Evolutionary conservation across 2,329 filamentous ascomycete genomes (phyloP).

Genomic region (Cryphonectria radicalis): DNA sequence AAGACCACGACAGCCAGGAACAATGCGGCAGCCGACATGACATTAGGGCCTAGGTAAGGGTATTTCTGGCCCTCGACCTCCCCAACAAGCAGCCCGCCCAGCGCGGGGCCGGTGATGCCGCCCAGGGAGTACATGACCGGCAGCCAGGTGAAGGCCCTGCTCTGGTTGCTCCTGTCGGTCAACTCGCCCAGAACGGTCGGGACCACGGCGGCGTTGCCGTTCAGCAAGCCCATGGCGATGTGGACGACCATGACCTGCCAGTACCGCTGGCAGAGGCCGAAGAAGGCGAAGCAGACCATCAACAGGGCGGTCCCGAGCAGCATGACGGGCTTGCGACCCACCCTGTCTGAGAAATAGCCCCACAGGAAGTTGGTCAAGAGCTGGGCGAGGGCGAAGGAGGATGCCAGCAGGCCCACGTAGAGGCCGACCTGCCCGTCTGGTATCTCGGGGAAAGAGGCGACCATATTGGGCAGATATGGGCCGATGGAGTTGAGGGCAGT

Average conservation of each 20-base stretch:
- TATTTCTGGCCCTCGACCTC: conserved; percentile 60
- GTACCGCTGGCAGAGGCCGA: conserved; percentile 82
- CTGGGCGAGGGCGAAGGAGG: conserved; percentile 89
- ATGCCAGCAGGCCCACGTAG: conserved; percentile 90
- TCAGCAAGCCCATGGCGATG: conserved; percentile 86
- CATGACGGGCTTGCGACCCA: conserved; percentile 83
- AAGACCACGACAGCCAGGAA: conserved; percentile 73
- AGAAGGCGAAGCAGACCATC: conserved; percentile 78
- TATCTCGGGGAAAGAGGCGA: conserved; percentile 81
- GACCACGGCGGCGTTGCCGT: conserved; percentile 93
- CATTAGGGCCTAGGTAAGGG: conserved; percentile 84
- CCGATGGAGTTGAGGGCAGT: conserved; percentile 96
- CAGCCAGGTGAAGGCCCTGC: conserved; percentile 88
- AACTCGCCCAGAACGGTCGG: conserved; percentile 94
- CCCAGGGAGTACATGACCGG: conserved; percentile 96
- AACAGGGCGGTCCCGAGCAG: conserved; percentile 82
- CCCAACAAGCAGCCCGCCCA: conserved; percentile 84
- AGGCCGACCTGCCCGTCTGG: conserved; percentile 72
- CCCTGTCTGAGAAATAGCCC: conserved; percentile 80
- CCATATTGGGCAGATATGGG: conserved; percentile 94
- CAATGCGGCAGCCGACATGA: conserved; percentile 76
- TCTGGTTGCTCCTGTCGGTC: conserved; percentile 94
- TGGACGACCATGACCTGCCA: conserved; percentile 88
- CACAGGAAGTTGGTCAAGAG: conserved; percentile 90
- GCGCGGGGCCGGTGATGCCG: conserved; percentile 86